phyloP scores from a whole-genome alignment of 2,329 filamentous ascomycete genomes.

The Penicillium expansum region DNA sequence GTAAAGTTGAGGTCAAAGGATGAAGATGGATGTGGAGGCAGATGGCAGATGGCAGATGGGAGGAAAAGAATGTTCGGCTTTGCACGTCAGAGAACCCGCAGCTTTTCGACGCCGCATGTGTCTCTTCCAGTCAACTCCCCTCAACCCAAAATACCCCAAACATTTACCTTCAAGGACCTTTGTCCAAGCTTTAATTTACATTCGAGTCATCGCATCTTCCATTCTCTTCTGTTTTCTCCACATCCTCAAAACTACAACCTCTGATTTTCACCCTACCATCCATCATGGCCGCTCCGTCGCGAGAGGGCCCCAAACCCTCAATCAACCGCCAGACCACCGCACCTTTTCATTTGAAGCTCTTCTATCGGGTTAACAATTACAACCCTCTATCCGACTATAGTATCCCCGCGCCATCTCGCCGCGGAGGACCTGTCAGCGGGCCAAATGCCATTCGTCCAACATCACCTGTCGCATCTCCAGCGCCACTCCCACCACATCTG shows the following conservation, averaged over 20 bases:
- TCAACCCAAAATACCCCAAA: background rate
- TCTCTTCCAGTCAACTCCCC: slow-evolving; percentile 7
- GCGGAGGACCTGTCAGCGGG: slow-evolving; percentile 29
- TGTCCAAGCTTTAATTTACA: background rate
- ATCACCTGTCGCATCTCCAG: slow-evolving; percentile 54
- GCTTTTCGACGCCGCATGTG: slow-evolving; percentile 19
- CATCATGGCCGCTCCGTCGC: slow-evolving; percentile 23
- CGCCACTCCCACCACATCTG: slow-evolving; percentile 63
- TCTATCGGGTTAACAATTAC: slow-evolving; percentile 72
- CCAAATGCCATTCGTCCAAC: slow-evolving; percentile 41
- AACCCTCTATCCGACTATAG: slow-evolving; percentile 54
- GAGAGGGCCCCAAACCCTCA: slow-evolving; percentile 38
- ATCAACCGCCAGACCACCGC: slow-evolving; percentile 69
- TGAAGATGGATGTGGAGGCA: background rate
- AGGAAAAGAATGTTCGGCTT: slow-evolving; percentile 14
- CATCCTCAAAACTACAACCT: background rate
- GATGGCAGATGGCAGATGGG: slow-evolving; percentile 4
- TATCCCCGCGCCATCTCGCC: slow-evolving; percentile 26
- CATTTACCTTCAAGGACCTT: background rate
- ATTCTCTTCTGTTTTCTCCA: background rate
- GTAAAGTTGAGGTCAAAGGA: background rate
- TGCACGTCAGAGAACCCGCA: slow-evolving; percentile 8
- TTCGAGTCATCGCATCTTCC: background rate
- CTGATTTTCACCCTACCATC: background rate
- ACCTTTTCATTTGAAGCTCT: slow-evolving; percentile 82